A percentile compares a stretch with the other conserved stretches of the same genome.
phyloP scores from a whole-genome alignment of 108 stramenopile genomes.

The Chaetoceros tenuissimus region DNA sequence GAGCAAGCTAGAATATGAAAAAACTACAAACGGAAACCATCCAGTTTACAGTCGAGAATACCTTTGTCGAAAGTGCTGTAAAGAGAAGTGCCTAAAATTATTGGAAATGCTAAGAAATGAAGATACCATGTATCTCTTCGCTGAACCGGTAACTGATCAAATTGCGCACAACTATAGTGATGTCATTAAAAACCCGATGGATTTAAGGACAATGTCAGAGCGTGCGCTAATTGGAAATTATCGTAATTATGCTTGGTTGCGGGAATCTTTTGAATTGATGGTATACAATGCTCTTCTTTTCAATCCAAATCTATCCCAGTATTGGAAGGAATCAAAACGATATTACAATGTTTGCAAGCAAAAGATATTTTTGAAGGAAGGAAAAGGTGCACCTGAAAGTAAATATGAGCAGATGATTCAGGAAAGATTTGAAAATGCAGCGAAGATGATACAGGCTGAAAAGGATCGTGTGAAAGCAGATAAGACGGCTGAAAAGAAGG shows the following conservation, averaged over 20 bases:
- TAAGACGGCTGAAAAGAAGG: constrained; percentile 48
- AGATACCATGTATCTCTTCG: constrained; percentile 60
- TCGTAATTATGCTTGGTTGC: constrained; percentile 58
- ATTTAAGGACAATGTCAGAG: constrained; percentile 82
- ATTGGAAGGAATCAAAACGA: constrained; percentile 62
- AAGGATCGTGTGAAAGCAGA: constrained; percentile 47
- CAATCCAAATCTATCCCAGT: constrained; percentile 41
- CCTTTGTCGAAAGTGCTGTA: constrained; percentile 46
- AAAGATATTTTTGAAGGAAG: constrained; percentile 27
- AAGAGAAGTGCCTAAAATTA: constrained; percentile 30
- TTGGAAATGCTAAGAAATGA: constrained; percentile 35
- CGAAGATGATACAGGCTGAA: constrained; percentile 36
- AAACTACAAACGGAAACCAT: constrained; percentile 37
- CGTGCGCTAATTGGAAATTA: constrained; percentile 50
- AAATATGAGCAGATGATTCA: constrained; percentile 30
- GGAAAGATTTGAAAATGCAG: constrained; percentile 28
- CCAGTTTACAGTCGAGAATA: constrained; percentile 55
- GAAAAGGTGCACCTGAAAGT: constrained; percentile 42
- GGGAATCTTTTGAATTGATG: constrained; percentile 79
- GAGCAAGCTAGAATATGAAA: constrained; percentile 41
- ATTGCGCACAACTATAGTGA: constrained; percentile 89
- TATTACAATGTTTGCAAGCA: constrained; percentile 32
- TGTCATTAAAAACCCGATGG: constrained; percentile 91
- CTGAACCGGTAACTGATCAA: constrained; percentile 73
- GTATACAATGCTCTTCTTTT: constrained; percentile 76